A percentile compares a stretch with the other conserved stretches of the same genome.
Conservation (phyloP, 345 rosid genomes). For the Capsella bursapastoris region DNA sequence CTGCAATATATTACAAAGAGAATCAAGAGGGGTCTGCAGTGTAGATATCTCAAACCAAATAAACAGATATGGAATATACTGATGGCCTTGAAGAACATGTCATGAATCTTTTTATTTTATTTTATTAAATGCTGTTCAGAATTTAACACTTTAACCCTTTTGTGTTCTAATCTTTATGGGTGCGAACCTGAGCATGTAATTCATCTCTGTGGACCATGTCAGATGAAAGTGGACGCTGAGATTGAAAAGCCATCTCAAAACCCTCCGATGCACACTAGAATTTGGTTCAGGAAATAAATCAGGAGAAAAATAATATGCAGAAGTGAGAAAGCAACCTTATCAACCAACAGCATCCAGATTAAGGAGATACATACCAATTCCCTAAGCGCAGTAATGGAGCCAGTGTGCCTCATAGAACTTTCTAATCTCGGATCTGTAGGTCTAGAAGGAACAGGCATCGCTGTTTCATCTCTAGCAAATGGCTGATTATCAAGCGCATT, state of each 20-base stretch:
- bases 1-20: slow-evolving; percentile 47
- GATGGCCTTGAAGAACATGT: slow-evolving; percentile 8
- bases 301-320: slow-evolving; percentile 25
- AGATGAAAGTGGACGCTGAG: slow-evolving; percentile 56
- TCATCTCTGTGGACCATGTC: slow-evolving; percentile 73
- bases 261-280: slow-evolving; percentile 86
- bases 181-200: slow-evolving; percentile 79
- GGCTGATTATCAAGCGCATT: slow-evolving; percentile 57
- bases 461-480: slow-evolving; percentile 62
- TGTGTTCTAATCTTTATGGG: background rate
- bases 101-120: slow-evolving; percentile 6
- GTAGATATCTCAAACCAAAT: slow-evolving; percentile 23
- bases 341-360: background rate
- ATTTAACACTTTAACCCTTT: background rate
- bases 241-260: slow-evolving; percentile 63
- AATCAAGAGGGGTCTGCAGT: slow-evolving; percentile 15
- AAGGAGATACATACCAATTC: slow-evolving; percentile 69
- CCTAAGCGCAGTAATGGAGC: slow-evolving; percentile 78
- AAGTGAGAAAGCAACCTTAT: slow-evolving; percentile 17
- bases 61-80: slow-evolving; percentile 13
- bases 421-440: slow-evolving; percentile 71
- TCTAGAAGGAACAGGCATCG: slow-evolving; percentile 63
- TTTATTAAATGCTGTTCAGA: background rate
- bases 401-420: slow-evolving; percentile 57
- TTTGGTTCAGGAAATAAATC: slow-evolving; percentile 20